Evolutionary conservation across 345 rosid species (phyloP).

Genomic region (Reutealis trisperma): DNA sequence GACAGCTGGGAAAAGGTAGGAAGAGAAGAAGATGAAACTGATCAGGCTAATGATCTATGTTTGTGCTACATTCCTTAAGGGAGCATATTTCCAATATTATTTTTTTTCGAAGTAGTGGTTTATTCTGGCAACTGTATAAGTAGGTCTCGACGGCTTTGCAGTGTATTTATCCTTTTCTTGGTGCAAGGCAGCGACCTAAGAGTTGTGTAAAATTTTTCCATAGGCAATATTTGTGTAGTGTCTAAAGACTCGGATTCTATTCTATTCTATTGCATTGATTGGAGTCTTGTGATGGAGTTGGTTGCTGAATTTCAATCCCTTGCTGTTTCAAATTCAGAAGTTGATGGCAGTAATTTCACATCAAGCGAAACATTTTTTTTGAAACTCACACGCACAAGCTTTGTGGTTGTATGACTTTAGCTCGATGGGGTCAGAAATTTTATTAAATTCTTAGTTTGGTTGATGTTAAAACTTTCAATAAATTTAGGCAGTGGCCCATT

Average conservation of each 20-base stretch:
- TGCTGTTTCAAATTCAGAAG: too few relatives aligned
- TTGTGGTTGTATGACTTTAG: too few relatives aligned
- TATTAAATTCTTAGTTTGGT: too few relatives aligned
- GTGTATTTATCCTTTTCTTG: neutral
- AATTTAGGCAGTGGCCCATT: too few relatives aligned
- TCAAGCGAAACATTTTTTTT: too few relatives aligned
- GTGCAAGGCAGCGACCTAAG: neutral
- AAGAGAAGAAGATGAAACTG: constrained; percentile 49
- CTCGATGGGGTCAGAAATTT: too few relatives aligned
- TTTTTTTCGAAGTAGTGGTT: neutral
- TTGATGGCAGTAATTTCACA: too few relatives aligned
- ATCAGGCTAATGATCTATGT: neutral
- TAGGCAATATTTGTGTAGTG: neutral
- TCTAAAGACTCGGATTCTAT: neutral
- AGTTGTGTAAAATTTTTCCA: constrained; percentile 2
- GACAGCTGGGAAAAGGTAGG: constrained; percentile 79
- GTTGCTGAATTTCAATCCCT: too few relatives aligned
- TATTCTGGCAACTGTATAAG: neutral
- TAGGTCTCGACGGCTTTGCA: neutral
- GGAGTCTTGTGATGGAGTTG: neutral
- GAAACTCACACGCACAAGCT: too few relatives aligned
- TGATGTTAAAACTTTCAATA: too few relatives aligned
- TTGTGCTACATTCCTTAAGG: neutral
- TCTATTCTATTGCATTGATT: neutral
- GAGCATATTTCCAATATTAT: neutral